A percentile compares a stretch with the other conserved stretches of the same genome.
Conservation (phyloP, 352 stramenopile genomes). For the Phytophthora lateralis region DNA sequence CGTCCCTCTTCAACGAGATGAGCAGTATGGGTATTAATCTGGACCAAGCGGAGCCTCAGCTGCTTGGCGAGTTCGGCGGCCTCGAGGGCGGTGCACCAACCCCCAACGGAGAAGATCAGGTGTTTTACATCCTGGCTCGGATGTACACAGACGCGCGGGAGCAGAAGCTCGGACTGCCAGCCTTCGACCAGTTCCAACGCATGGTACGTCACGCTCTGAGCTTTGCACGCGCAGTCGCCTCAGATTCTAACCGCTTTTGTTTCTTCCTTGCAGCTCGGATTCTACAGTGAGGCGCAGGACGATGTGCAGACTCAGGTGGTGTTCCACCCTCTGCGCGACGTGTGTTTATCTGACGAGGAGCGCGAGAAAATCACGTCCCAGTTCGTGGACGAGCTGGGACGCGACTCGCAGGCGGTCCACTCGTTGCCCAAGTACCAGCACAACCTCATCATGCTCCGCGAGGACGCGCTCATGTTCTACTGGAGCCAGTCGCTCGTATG, state of each 20-base stretch:
- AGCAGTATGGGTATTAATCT: slow-evolving; percentile 78
- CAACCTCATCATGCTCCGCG: slow-evolving; percentile 82
- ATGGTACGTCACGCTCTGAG: slow-evolving; percentile 55
- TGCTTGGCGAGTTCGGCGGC: slow-evolving; percentile 51
- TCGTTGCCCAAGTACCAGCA: slow-evolving; percentile 85
- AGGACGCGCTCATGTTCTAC: slow-evolving; percentile 88
- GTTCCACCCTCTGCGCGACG: slow-evolving; percentile 69
- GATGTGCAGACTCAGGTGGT: slow-evolving; percentile 78
- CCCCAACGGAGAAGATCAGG: slow-evolving; percentile 63
- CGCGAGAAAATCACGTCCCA: slow-evolving; percentile 68
- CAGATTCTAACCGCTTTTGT: slow-evolving; percentile 14
- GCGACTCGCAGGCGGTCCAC: slow-evolving; percentile 73
- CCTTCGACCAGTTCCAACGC: slow-evolving; percentile 84
- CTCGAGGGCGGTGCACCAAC: slow-evolving; percentile 23
- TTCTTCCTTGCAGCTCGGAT: slow-evolving; percentile 57
- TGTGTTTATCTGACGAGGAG: slow-evolving; percentile 65
- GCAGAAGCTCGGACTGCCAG: slow-evolving; percentile 78
- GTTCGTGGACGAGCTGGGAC: slow-evolving; percentile 64
- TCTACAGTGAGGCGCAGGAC: slow-evolving; percentile 79
- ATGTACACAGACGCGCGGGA: slow-evolving; percentile 77
- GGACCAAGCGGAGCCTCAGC: slow-evolving; percentile 41
- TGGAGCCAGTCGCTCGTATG: slow-evolving; percentile 83
- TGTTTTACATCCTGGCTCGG: slow-evolving; percentile 82
- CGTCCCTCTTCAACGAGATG: slow-evolving; percentile 73
- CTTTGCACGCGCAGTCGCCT: not conserved